Evolutionary conservation across 352 stramenopile species (phyloP).

Genomic region (Globisporangium cylindrosporum): DNA sequence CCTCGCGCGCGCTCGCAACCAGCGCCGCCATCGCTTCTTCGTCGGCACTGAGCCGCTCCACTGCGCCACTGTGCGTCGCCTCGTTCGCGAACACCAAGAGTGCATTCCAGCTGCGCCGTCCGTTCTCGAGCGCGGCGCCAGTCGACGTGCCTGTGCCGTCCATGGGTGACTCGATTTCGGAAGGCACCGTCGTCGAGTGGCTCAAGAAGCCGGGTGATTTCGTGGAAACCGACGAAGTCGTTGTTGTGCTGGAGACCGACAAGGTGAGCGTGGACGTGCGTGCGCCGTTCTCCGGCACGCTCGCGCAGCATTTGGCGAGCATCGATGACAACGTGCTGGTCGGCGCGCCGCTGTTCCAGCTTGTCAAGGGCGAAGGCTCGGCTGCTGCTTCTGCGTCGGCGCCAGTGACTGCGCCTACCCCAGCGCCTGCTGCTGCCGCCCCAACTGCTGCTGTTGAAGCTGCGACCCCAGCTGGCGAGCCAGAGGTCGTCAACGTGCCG

Average conservation of each 20-base stretch:
- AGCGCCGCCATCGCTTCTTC: not conserved
- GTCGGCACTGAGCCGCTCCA: conserved; percentile 6
- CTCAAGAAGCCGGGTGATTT: conserved; percentile 92
- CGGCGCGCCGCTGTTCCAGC: conserved; percentile 89
- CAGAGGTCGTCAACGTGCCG: conserved; percentile 67
- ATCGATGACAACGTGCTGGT: conserved; percentile 97
- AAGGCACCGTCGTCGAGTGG: conserved; percentile 97
- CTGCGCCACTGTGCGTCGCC: not conserved
- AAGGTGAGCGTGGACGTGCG: conserved; percentile 95
- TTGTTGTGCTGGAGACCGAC: conserved; percentile 98
- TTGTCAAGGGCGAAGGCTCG: conserved; percentile 32
- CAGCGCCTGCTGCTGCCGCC: conserved; percentile 14
- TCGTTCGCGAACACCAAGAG: conserved; percentile 5
- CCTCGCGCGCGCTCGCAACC: conserved; percentile 7
- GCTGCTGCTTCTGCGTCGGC: conserved; percentile 18
- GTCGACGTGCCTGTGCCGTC: conserved; percentile 82
- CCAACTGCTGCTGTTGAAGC: not conserved
- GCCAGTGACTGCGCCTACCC: conserved; percentile 5
- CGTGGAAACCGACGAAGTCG: conserved; percentile 94
- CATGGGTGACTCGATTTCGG: conserved; percentile 97
- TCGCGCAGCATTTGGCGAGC: conserved; percentile 91
- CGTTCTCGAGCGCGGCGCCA: conserved; percentile 27
- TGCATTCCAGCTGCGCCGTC: conserved; percentile 26
- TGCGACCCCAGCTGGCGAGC: conserved; percentile 19
- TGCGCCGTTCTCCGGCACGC: conserved; percentile 85